These are phyloP conservation scores for Fusarium algeriense DNA, from an alignment of 2,329 filamentous ascomycete species.

Conservation along the genomic window DNA sequence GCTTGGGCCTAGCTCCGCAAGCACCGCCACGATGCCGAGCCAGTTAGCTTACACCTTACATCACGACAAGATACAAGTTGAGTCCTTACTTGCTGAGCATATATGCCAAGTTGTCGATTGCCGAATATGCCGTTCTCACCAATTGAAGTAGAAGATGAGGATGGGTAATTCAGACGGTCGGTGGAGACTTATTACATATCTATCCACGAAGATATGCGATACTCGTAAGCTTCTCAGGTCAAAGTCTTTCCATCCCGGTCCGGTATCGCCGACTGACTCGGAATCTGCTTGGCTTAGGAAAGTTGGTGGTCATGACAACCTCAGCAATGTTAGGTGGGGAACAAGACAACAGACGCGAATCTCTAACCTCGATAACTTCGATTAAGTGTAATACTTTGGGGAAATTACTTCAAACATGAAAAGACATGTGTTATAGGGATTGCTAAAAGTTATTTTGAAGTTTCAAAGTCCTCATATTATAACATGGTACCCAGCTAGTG, in stretches of 20 bases:
- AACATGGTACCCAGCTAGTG: too few relatives aligned
- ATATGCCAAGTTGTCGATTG: constrained; percentile 41
- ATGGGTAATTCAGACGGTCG: constrained; percentile 26
- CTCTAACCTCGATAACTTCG: neutral
- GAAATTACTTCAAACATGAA: neutral
- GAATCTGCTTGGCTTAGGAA: constrained; percentile 14
- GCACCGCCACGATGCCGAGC: constrained; percentile 43
- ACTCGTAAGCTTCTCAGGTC: constrained; percentile 21
- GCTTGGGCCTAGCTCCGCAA: constrained; percentile 19
- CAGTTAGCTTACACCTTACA: constrained; percentile 35
- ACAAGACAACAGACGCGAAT: neutral
- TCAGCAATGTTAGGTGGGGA: neutral
- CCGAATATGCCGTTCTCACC: constrained; percentile 38
- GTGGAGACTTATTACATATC: constrained; percentile 22
- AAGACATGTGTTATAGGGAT: neutral
- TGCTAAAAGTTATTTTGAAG: neutral
- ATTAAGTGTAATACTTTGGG: neutral
- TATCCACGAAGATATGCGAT: constrained; percentile 20
- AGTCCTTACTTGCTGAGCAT: constrained; percentile 13
- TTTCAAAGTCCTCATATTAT: too few relatives aligned
- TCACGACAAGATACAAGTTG: constrained; percentile 23
- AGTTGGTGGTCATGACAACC: constrained; percentile 8
- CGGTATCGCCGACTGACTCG: constrained; percentile 18
- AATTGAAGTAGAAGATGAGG: constrained; percentile 23
- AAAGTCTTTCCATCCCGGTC: neutral